Conservation (phyloP, 192 early-diverging fungal genomes). For the Backusella macrospora region DNA sequence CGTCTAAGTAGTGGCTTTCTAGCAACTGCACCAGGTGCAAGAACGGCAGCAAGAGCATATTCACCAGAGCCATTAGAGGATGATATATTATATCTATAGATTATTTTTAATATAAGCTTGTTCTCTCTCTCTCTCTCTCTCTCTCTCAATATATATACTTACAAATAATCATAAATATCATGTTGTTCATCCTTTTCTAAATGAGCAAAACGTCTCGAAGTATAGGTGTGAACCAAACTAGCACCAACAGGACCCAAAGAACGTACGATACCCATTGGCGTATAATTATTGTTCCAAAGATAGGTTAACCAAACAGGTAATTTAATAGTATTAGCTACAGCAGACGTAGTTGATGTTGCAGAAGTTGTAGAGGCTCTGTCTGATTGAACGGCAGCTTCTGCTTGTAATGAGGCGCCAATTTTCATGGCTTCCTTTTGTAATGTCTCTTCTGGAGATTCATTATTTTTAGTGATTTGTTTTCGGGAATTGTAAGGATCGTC, state of each 20-base stretch:
- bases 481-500: conserved; percentile 27
- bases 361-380: not conserved
- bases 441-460: conserved; percentile 26
- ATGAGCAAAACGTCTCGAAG: conserved; percentile 63
- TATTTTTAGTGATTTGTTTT: not conserved
- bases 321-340: not conserved
- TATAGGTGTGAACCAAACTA: conserved; percentile 54
- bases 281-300: conserved; percentile 79
- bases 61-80: conserved; percentile 81
- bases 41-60: conserved; percentile 73
- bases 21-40: conserved; percentile 84
- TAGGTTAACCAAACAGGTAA: conserved; percentile 21
- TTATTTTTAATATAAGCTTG: not conserved
- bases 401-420: conserved; percentile 30
- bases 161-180: conserved; percentile 78
- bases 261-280: conserved; percentile 82
- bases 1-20: conserved; percentile 73
- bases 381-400: not conserved
- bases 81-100: conserved; percentile 68
- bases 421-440: conserved; percentile 37
- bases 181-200: conserved; percentile 67
- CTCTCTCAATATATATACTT: conserved; percentile 10
- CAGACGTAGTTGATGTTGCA: not conserved
- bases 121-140: too few species aligned
- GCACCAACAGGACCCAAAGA: conserved; percentile 78